Conservation (phyloP, 2,329 filamentous ascomycete genomes). For the Lachnellula willkommii region DNA sequence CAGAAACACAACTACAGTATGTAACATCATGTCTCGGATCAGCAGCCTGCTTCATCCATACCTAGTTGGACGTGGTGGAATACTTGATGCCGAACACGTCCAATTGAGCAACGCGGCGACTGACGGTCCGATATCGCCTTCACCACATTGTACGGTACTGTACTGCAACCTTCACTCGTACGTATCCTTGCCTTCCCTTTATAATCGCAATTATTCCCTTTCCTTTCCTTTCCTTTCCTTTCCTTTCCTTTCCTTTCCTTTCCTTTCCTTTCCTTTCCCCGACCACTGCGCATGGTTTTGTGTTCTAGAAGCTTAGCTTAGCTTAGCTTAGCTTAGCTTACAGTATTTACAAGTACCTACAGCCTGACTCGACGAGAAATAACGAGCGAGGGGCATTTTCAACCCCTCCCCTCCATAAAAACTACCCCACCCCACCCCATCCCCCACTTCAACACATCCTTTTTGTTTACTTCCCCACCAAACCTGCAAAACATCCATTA, state of each 20-base stretch:
- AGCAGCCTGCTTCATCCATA: too few species aligned
- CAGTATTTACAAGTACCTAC: too few species aligned
- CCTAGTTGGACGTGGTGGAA: too few species aligned
- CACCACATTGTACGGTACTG: neutral
- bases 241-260: too few species aligned
- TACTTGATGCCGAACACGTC: neutral
- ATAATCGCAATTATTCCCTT: neutral
- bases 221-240: too few species aligned
- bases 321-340: too few species aligned
- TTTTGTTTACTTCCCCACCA: neutral
- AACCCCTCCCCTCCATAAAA: slow-evolving; percentile 25
- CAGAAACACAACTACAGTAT: too few species aligned
- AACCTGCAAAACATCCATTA: slow-evolving; percentile 12
- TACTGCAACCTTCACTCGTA: neutral
- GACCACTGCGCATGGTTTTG: too few species aligned
- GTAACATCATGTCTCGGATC: too few species aligned
- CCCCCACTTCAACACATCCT: neutral
- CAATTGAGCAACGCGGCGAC: slow-evolving; percentile 5
- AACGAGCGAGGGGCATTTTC: slow-evolving; percentile 19
- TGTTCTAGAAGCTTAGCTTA: slow-evolving; percentile 14
- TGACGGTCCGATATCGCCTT: slow-evolving; percentile 17
- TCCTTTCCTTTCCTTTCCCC: too few species aligned
- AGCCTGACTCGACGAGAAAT: too few species aligned
- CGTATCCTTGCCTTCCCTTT: neutral
- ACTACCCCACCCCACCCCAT: neutral